Evolutionary conservation across 2,329 filamentous ascomycete species (phyloP).

Genomic region (Fusarium musae): DNA sequence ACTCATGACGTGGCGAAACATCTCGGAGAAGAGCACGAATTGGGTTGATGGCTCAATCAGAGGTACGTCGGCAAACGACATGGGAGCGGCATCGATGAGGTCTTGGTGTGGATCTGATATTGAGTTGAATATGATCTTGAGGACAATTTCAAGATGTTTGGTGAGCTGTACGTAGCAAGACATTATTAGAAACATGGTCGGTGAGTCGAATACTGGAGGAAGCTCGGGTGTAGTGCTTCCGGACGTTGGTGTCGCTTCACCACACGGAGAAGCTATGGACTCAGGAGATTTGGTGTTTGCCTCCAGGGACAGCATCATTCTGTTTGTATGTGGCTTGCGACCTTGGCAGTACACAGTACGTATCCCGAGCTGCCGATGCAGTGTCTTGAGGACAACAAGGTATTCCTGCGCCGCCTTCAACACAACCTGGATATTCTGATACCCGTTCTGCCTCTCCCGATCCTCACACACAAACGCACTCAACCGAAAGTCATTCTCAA

Average conservation of each 20-base stretch:
- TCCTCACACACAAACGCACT: slow-evolving; percentile 30
- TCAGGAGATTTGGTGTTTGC: slow-evolving; percentile 6
- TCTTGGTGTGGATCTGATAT: slow-evolving; percentile 20
- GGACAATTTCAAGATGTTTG: slow-evolving; percentile 40
- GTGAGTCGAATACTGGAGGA: slow-evolving; percentile 36
- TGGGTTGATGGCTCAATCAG: slow-evolving; percentile 43
- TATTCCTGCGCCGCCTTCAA: slow-evolving; percentile 43
- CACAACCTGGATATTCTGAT: slow-evolving; percentile 32
- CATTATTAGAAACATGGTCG: slow-evolving; percentile 45
- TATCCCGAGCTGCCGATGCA: slow-evolving; percentile 41
- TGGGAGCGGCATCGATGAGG: slow-evolving; percentile 28
- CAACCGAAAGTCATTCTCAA: slow-evolving; percentile 9
- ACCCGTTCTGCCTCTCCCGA: slow-evolving; percentile 25
- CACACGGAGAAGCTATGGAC: slow-evolving; percentile 2
- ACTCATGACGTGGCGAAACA: slow-evolving; percentile 39
- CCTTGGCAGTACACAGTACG: slow-evolving; percentile 5
- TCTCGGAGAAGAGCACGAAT: slow-evolving; percentile 44
- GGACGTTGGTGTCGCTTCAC: neutral
- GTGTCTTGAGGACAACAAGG: slow-evolving; percentile 38
- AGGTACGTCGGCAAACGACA: slow-evolving; percentile 41
- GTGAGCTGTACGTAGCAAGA: slow-evolving; percentile 47
- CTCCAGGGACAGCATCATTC: slow-evolving; percentile 1
- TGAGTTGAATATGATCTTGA: slow-evolving; percentile 35
- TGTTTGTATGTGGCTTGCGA: slow-evolving; percentile 9
- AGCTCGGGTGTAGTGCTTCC: slow-evolving; percentile 3